Evolutionary conservation across 768 basidiomycete species (phyloP), one percentile per base, ranked within the genome.

Genomic region (Naematelia aurantialba): DNA sequence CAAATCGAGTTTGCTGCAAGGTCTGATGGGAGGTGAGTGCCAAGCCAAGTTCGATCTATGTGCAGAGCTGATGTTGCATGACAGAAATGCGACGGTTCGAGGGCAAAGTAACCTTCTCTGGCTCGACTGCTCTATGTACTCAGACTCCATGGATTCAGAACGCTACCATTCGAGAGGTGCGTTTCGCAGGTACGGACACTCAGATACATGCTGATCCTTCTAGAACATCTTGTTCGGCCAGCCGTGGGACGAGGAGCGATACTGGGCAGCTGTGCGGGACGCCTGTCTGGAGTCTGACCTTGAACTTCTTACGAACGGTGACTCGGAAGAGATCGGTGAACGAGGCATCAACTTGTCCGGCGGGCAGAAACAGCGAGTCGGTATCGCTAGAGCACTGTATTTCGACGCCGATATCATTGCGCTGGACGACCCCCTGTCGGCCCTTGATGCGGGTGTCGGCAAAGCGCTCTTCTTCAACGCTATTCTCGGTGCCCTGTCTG

Each of bases 381-480:
- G 89, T 69, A 88, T 94, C 52, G 89, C 89, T 56, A 85, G 91
- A 52, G 85, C 89, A 0, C 85, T 92, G 56, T 96, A 96, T 78
- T 89, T 85, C 69, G 82, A 88, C 67, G 85, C 88, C 0, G 89
- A 91, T 56, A 86, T 96, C 60, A 85, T 90, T 68, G 86, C 91
- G 17, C 88, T 93, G 63, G 91, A 96, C 68, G 67, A 67, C 45
- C 89, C 89, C 3, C 79, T 91, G 10, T 89, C 87, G n/a, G 91
- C 91, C 22, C 82, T 97, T 11, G 92, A 97, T 72, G 90, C 91
- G 4, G 90, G 92, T 70, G 90, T 94, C 50, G 91, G 91, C 42
- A 89, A 88, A 74, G 82, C 84, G 2, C 85, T 93, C 13, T 91
- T 94, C 79, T 84, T 88, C 69, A 86, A 92, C 58, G 88, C 91